These are phyloP conservation scores for Thraustochytrium striatum DNA, from an alignment of 352 stramenopile genomes.

Conservation along the genomic window DNA sequence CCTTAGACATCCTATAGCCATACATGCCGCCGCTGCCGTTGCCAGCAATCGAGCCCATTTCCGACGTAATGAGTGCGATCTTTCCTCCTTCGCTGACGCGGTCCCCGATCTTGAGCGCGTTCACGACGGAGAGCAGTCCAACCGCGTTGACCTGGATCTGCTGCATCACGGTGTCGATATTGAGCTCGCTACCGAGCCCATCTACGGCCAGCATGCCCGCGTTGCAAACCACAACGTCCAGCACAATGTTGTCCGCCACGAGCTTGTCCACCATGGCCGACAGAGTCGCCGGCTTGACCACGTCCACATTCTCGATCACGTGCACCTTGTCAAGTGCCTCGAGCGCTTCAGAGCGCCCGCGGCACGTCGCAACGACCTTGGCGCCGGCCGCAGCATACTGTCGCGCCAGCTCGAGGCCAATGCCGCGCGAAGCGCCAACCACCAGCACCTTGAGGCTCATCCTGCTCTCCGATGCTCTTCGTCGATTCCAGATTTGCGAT, in stretches of 20 bases:
- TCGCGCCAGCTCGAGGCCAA: neutral
- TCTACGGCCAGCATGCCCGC: neutral
- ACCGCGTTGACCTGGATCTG: slow-evolving; percentile 68
- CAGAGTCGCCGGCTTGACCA: neutral
- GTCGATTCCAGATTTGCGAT: too few species aligned
- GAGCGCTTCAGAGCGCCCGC: neutral
- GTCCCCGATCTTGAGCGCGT: slow-evolving; percentile 53
- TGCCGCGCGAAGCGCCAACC: slow-evolving; percentile 26
- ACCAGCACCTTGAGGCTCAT: neutral
- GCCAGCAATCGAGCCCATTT: slow-evolving; percentile 60
- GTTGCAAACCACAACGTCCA: slow-evolving; percentile 22
- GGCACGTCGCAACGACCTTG: slow-evolving; percentile 4
- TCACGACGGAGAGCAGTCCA: slow-evolving; percentile 61
- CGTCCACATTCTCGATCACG: neutral
- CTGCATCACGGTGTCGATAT: slow-evolving; percentile 59
- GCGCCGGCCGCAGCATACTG: neutral
- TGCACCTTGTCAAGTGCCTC: neutral
- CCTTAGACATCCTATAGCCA: slow-evolving; percentile 66
- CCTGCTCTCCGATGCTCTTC: too few species aligned
- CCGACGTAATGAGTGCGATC: slow-evolving; percentile 52
- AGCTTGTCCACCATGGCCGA: neutral
- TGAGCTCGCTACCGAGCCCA: neutral
- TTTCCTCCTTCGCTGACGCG: slow-evolving; percentile 55
- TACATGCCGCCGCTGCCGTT: slow-evolving; percentile 62
- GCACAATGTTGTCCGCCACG: neutral